Evolutionary conservation across 495 filamentous ascomycete species (phyloP).

Genomic region (Entonaema liquescens): DNA sequence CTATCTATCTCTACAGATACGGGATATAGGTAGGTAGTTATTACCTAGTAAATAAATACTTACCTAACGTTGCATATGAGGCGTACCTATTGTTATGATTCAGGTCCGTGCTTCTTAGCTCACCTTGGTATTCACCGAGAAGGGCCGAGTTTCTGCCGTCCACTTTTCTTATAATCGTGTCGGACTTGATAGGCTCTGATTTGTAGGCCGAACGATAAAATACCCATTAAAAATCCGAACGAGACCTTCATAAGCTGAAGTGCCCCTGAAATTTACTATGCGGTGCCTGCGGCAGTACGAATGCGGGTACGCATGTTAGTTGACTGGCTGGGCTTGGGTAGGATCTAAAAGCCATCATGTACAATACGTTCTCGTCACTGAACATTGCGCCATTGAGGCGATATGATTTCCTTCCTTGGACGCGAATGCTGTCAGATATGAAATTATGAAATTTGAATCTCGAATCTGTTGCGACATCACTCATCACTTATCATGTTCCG

Average conservation of each 20-base stretch:
- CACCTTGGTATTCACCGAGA: constrained; percentile 36
- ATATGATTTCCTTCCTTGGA: constrained; percentile 31
- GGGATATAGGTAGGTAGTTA: too few species aligned
- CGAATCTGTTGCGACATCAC: constrained; percentile 28
- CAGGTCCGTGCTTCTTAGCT: neutral
- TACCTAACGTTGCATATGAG: neutral
- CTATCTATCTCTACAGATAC: neutral
- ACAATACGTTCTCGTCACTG: constrained; percentile 5
- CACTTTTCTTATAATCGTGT: constrained; percentile 6
- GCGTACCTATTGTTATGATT: neutral
- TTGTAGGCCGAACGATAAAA: constrained; percentile 13
- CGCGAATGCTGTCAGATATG: constrained; percentile 20
- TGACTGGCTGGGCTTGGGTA: neutral
- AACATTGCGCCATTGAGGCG: constrained; percentile 20
- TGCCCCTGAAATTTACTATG: constrained; percentile 30
- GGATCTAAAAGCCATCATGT: neutral
- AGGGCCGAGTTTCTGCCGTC: constrained; percentile 30
- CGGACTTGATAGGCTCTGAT: constrained; percentile 20
- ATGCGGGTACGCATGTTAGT: constrained; percentile 4
- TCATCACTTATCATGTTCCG: constrained; percentile 33
- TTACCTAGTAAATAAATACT: too few species aligned
- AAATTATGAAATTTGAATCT: constrained; percentile 26
- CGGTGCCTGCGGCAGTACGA: constrained; percentile 3
- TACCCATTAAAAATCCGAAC: constrained; percentile 4
- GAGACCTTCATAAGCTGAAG: constrained; percentile 1